These are phyloP conservation scores for Butyriboletus loyo DNA, from an alignment of 768 basidiomycete genomes.

Conservation along the genomic window DNA sequence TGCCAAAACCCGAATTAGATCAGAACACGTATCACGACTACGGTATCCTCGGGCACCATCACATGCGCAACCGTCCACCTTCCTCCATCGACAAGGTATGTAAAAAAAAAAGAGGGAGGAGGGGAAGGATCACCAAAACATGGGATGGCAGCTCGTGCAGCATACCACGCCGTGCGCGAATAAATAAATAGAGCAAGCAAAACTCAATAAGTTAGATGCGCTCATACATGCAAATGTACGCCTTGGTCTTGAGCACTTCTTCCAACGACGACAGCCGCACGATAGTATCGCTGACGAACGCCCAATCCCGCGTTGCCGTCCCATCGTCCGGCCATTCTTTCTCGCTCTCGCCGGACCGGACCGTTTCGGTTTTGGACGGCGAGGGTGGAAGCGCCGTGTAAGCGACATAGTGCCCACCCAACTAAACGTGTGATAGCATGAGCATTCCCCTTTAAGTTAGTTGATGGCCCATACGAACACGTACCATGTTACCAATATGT, in stretches of 20 bases:
- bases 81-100: not conserved
- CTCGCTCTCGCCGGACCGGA: constrained; percentile 4
- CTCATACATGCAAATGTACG: constrained; percentile 94
- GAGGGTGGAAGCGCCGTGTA: constrained; percentile 69
- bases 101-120: not conserved
- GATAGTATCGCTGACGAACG: constrained; percentile 85
- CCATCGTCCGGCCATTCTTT: constrained; percentile 4
- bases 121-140: not conserved
- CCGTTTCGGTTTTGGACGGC: constrained; percentile 12
- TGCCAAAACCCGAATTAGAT: constrained; percentile 1
- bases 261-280: constrained; percentile 81
- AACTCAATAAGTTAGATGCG: constrained; percentile 44
- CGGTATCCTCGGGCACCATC: not conserved
- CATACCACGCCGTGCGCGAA: not conserved
- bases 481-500: constrained; percentile 84
- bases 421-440: constrained; percentile 38
- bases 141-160: not conserved
- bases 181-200: not conserved
- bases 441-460: not conserved
- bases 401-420: constrained; percentile 88
- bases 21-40: not conserved
- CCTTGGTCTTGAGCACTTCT: constrained; percentile 87
- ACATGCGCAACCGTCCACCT: not conserved
- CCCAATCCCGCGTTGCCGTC: constrained; percentile 61
- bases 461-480: constrained; percentile 21